Base-by-base conservation (phyloP, 352 stramenopile genomes). In the Globisporangium radiosum region DNA sequence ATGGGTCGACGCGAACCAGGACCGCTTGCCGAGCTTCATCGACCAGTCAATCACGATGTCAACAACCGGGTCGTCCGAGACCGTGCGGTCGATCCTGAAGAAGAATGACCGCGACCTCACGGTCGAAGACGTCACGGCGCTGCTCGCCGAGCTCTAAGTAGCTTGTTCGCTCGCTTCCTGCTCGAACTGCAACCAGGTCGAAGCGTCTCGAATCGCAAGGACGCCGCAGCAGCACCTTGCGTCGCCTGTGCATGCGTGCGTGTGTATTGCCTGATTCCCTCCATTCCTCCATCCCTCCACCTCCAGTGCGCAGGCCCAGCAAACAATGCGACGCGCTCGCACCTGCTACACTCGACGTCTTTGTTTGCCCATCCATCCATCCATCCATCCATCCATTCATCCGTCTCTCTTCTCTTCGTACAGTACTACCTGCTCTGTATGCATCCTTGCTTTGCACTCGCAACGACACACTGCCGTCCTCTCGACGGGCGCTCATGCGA, bases 71-170 rank as follows among this genome's bases (percentile, higher is more conserved):
- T 72, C 72, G 40, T 87, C 77, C n/a, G 78, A 91, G 33, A 65
- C 71, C 15, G 76, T 93, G 42, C 77, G 76, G n/a, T 70, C 75
- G 15, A 92, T 95, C 62, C 64, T 95, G 57, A 85, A 73, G 39
- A 95, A 95, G 60, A 71, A 87, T 45, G 85, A 95, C 56, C 81
- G 81, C n/a, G 83, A 93, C 60, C 72, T 95, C 5, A 92, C 85
- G 11, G 83, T 95, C 51, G 85, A 95, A 62, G 85, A 95, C 57
- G 82, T 95, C 44, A 93, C 83, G 38, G 72, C 80, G 50, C 60
- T 95, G 42, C 73, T 95, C 1, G 70, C 70, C 40, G 78, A 90
- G 60, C 69, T 92, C 56, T 90, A 59, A 33, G 25, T 33, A 33
- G 25, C 25, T 33, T 33, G 25, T 33, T 33, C 25, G 25, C 25